These are phyloP conservation scores for Aspergillus sp. DNA, from an alignment of 2,329 filamentous ascomycete genomes.

Conservation along the genomic window DNA sequence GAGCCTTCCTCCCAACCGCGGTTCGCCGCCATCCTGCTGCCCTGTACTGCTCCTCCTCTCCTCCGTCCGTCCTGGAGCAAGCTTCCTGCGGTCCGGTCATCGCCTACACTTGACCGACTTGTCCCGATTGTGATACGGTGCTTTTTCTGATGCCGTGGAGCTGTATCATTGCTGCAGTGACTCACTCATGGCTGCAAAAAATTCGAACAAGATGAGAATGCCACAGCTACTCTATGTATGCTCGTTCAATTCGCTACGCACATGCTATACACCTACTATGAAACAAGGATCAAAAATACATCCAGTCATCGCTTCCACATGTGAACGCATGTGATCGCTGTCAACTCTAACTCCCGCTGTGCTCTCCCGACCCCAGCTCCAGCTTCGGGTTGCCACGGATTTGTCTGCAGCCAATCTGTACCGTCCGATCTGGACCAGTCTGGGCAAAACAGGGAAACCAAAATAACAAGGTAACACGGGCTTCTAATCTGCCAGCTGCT, in stretches of 20 bases:
- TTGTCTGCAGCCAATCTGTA: too few relatives aligned
- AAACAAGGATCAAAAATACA: neutral
- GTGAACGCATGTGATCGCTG: conserved; percentile 8
- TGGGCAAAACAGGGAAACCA: neutral
- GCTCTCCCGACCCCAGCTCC: conserved; percentile 8
- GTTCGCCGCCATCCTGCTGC: conserved; percentile 3
- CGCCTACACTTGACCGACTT: neutral
- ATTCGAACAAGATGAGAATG: too few relatives aligned
- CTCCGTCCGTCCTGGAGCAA: neutral
- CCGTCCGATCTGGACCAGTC: neutral
- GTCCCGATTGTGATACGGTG: neutral
- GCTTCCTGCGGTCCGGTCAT: neutral
- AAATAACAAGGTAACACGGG: neutral
- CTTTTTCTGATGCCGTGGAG: too few relatives aligned
- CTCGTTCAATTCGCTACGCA: neutral
- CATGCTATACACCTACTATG: neutral
- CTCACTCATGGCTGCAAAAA: too few relatives aligned
- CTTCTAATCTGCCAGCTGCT: conserved; percentile 1
- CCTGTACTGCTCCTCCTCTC: neutral
- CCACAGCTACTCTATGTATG: too few relatives aligned
- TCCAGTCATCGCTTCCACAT: neutral
- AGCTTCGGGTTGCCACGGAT: too few relatives aligned
- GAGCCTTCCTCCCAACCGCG: conserved; percentile 19
- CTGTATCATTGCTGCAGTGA: too few relatives aligned
- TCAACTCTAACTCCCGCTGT: conserved; percentile 1